Evolutionary conservation across 192 early-diverging fungal genomes (phyloP), one percentile per base, ranked within the genome.

Genomic region (Spizellomyces punctatus): DNA sequence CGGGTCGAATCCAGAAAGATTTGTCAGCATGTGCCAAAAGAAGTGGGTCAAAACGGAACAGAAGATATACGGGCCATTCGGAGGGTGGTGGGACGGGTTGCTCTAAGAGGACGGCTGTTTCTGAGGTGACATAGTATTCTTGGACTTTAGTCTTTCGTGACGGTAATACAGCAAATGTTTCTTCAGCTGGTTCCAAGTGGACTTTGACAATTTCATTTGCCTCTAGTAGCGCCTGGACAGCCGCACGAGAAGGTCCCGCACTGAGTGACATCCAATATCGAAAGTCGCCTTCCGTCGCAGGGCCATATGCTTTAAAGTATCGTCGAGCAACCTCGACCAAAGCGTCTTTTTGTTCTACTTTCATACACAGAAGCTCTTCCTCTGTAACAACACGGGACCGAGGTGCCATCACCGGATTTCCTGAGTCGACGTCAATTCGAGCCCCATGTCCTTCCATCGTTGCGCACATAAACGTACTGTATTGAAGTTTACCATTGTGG

Each of bases 381-480:
- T 36, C 27, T 36, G 27, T 36, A 36, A 0, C 27, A 5, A 19
- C 42, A 17, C 6, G 42, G 42, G 17, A 61, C 9, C 42, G 17
- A 4, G 59, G 17, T 41, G 36, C 59, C 17, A 42, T 19, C 36
- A 61, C 59, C 21, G 14, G 50, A n/a, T 12, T n/a, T 19, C 50
- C 58, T 43, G 12, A 56, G 9, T 36, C 54, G 36, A 57, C 41
- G 17, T 67, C 72, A 1, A 27, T 21, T 27, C 72, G 1, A 5
- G 14, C 43, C 6, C 72, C 72, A 12, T 19, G 57, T 14, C 72
- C 72, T 21, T 66, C 64, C 9, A 74, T 45, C 6, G 72, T 67
- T 17, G 64, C 54, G 49, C 72, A 74, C 72, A 74, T 74, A 21
- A 67, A 74, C 9, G 67, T 44, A 19, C 64, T 67, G 58, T 74